Percentiles rank a stretch among this genome's conserved stretches.
These are phyloP conservation scores for Hericium rajendrae DNA, from an alignment of 768 basidiomycete genomes.

Conservation along the genomic window DNA sequence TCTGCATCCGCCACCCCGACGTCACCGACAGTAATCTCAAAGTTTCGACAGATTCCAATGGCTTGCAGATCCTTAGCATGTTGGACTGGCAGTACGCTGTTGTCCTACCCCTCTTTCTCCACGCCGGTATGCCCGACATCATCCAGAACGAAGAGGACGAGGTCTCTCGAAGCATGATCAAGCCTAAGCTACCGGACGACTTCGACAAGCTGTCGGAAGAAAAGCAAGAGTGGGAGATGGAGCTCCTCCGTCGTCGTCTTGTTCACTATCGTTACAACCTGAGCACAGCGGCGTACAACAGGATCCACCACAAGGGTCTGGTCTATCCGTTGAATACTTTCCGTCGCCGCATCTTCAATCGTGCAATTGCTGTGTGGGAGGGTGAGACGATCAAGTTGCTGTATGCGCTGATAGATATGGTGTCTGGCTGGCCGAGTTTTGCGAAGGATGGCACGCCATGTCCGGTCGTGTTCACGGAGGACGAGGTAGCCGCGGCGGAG, in stretches of 20 bases:
- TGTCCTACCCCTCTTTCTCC: constrained; percentile 44
- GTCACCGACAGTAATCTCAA: constrained; percentile 37
- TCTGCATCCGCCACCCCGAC: constrained; percentile 39
- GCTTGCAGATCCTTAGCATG: constrained; percentile 30
- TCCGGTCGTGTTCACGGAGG: constrained; percentile 35
- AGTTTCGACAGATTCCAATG: constrained; percentile 33
- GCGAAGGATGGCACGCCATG: constrained; percentile 29
- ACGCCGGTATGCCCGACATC: constrained; percentile 31
- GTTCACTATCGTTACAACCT: constrained; percentile 29
- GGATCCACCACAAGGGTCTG: constrained; percentile 30
- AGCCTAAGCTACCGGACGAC: constrained; percentile 32
- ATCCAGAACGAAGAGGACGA: constrained; percentile 40
- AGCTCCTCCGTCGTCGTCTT: constrained; percentile 25
- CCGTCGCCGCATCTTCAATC: constrained; percentile 32
- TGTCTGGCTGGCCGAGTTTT: constrained; percentile 33
- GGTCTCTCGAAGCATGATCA: constrained; percentile 27
- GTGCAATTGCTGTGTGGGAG: constrained; percentile 39
- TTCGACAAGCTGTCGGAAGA: constrained; percentile 28
- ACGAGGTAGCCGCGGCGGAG: constrained; percentile 34
- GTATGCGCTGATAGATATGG: constrained; percentile 33
- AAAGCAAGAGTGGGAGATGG: constrained; percentile 22
- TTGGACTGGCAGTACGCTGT: constrained; percentile 49
- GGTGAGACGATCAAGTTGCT: constrained; percentile 41
- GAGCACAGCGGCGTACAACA: constrained; percentile 35
- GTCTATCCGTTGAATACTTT: constrained; percentile 28